Conservation (phyloP, 1,284 basidiomycete genomes). For the Tremellales sp. region DNA sequence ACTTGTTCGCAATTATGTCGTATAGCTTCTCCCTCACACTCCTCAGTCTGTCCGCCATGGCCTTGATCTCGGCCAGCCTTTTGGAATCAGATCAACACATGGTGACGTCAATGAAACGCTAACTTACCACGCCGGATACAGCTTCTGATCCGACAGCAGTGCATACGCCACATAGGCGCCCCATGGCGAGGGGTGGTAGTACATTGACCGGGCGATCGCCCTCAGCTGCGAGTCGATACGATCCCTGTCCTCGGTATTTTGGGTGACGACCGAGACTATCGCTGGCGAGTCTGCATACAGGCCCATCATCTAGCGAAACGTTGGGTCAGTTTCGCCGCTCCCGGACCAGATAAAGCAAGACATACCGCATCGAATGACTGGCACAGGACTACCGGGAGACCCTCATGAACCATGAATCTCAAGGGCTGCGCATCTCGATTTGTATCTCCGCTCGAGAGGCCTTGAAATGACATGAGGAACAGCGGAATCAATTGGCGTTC, state of each 20-base stretch:
- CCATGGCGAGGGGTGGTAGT: conserved; percentile 44
- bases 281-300: conserved; percentile 45
- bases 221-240: conserved; percentile 44
- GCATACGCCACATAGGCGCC: conserved; percentile 43
- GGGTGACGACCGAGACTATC: conserved; percentile 41
- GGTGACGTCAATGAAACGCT: conserved; percentile 2
- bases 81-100: conserved; percentile 61
- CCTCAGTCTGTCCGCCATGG: conserved; percentile 89
- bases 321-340: not conserved
- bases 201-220: conserved; percentile 34
- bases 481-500: conserved; percentile 43
- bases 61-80: conserved; percentile 87
- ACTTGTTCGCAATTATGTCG: conserved; percentile 65
- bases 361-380: conserved; percentile 47
- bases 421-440: conserved; percentile 45
- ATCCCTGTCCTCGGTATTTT: conserved; percentile 32
- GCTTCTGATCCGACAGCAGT: conserved; percentile 39
- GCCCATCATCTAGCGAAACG: conserved; percentile 42
- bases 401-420: conserved; percentile 46
- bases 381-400: conserved; percentile 43
- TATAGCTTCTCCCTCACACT: conserved; percentile 80
- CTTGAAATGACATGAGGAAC: conserved; percentile 46
- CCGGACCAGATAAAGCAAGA: not conserved
- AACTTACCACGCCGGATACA: conserved; percentile 62
- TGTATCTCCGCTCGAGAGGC: conserved; percentile 42